Evolutionary conservation across 2,329 filamentous ascomycete genomes (phyloP).

Genomic region (Alternaria sp.): DNA sequence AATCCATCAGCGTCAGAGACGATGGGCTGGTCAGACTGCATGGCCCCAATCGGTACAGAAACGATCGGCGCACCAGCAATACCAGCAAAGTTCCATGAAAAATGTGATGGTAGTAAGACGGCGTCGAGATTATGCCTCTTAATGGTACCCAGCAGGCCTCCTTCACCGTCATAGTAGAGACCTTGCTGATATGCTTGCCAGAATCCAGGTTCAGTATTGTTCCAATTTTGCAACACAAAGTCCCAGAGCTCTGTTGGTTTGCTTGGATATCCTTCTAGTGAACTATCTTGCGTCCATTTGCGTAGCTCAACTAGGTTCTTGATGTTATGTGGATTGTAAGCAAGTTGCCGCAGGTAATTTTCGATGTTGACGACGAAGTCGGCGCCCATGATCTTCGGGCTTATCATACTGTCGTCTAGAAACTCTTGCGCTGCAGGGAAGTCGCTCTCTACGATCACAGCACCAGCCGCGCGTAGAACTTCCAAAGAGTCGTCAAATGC

Average conservation of each 20-base stretch:
- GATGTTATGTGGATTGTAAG: constrained; percentile 53
- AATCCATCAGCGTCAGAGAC: background rate
- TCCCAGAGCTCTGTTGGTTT: background rate
- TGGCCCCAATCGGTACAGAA: background rate
- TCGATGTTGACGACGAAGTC: constrained; percentile 75
- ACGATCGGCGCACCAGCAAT: background rate
- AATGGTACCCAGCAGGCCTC: background rate
- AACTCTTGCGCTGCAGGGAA: constrained; percentile 77
- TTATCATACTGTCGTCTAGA: constrained; percentile 69
- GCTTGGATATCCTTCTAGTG: background rate
- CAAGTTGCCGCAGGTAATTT: constrained; percentile 68
- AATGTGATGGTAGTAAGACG: background rate
- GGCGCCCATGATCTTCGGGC: constrained; percentile 74
- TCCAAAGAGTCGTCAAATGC: constrained; percentile 58
- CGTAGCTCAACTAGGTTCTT: constrained; percentile 7
- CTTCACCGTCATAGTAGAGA: background rate
- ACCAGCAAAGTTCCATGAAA: background rate
- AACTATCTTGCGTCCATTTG: background rate
- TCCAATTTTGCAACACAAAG: background rate
- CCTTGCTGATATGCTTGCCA: background rate
- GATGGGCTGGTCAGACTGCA: background rate
- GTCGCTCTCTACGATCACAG: constrained; percentile 70
- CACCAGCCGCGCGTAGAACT: constrained; percentile 67
- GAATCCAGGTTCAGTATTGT: background rate
- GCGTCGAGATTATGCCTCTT: background rate